Evolutionary conservation across 306 rosid genomes (phyloP), one percentile per base, ranked within the genome.

Genomic region (Parietaria judaica): DNA sequence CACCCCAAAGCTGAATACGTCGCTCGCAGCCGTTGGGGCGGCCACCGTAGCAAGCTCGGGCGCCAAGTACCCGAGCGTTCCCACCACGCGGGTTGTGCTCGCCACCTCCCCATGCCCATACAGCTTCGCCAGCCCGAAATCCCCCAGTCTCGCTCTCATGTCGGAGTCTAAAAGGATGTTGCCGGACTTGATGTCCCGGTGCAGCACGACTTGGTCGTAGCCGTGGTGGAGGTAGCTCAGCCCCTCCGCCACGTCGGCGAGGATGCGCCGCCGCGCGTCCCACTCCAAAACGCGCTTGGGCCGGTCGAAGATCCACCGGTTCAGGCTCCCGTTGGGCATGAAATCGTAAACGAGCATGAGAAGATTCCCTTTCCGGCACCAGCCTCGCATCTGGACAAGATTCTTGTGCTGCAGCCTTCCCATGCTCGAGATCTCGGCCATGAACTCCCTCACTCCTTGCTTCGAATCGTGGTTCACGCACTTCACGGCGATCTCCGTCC

Each of bases 361-460:
- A 34, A 83, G 66, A 56, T 73, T 86, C 8, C 82, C 70, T 41
- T 86, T 88, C 60, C 95, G 77, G 44, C 98, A 92, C 98, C 98
- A 92, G 0, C 98, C 96, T n/a, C 89, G 68, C 92, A 92, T 73
- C 66, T 88, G 95, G 1, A 92, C 98, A 31, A 92, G 38, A 15
- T 88, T 86, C 71, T 92, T 92, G 64, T 92, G 98, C 14, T 92
- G 96, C 3, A 92, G 71, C 69, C 98, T 79, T 7, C 98, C 98
- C 90, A 92, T 88, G 48, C 96, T 87, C 0, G 89, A 76, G 41
- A 92, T 92, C 80, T 92, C 98, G 0, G 96, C 98, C 98, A 91
- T 91, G 72, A 91, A 91, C 34, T 91, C 98, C 15, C 83, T 53
- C 17, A 87, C 14, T n/a, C 98, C 98, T 36, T 91, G 98, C 69